Evolutionary conservation across 2,329 filamentous ascomycete species (phyloP).

Genomic region (Phyllosticta citriasiana): DNA sequence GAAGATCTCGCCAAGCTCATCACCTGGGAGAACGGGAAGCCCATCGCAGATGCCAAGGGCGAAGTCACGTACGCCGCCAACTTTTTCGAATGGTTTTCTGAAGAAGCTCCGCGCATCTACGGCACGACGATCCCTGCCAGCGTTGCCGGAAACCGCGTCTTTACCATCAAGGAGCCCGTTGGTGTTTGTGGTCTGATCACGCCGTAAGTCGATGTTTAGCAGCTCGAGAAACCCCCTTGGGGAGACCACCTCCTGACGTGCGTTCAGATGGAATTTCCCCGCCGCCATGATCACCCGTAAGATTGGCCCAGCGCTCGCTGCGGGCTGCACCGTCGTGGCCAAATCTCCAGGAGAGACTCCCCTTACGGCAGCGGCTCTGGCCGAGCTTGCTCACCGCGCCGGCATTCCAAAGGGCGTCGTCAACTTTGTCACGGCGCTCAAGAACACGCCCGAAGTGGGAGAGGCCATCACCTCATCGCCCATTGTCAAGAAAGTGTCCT

Average conservation of each 20-base stretch:
- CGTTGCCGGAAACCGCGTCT: slow-evolving; percentile 61
- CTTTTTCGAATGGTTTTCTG: slow-evolving; percentile 20
- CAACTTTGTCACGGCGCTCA: slow-evolving; percentile 71
- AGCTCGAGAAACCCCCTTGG: no score
- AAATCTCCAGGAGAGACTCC: slow-evolving; percentile 92
- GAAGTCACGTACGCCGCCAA: slow-evolving; percentile 17
- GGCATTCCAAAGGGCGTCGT: slow-evolving; percentile 86
- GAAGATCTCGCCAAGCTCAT: slow-evolving; percentile 76
- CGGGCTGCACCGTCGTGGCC: slow-evolving; percentile 88
- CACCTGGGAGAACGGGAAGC: slow-evolving; percentile 87
- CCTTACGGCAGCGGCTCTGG: slow-evolving; percentile 77
- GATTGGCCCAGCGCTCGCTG: slow-evolving; percentile 62
- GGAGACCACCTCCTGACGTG: neutral
- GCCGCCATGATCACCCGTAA: slow-evolving; percentile 42
- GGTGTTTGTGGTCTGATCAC: slow-evolving; percentile 77
- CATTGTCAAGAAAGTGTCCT: slow-evolving; percentile 79
- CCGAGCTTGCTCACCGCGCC: slow-evolving; percentile 75
- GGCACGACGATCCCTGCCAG: slow-evolving; percentile 66
- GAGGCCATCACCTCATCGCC: slow-evolving; percentile 65
- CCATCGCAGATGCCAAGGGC: slow-evolving; percentile 41
- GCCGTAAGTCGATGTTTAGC: slow-evolving; percentile 32
- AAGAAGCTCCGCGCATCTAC: slow-evolving; percentile 16
- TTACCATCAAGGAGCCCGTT: slow-evolving; percentile 73
- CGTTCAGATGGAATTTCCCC: slow-evolving; percentile 60
- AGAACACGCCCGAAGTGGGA: slow-evolving; percentile 74